Evolutionary conservation across 2,329 filamentous ascomycete species (phyloP).

Genomic region (Colletotrichum sp.): DNA sequence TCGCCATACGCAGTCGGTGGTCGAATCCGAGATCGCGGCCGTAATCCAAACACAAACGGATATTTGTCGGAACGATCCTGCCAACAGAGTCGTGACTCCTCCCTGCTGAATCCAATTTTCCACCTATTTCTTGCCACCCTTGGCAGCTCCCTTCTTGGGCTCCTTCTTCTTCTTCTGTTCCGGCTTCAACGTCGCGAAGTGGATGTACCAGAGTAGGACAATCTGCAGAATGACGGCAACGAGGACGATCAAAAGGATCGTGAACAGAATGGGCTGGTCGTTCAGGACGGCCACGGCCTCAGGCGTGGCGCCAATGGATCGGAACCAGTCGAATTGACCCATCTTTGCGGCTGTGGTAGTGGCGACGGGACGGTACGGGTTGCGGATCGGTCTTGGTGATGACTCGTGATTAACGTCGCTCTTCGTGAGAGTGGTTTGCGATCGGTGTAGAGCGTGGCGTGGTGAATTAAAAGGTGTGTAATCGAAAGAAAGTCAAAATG

Average conservation of each 20-base stretch:
- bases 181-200: slow-evolving; percentile 64
- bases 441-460: slow-evolving; percentile 7
- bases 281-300: slow-evolving; percentile 65
- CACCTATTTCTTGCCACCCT: slow-evolving; percentile 30
- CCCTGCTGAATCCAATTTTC: not conserved
- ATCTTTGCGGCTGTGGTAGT: slow-evolving; percentile 28
- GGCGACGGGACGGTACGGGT: not conserved
- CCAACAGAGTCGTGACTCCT: not conserved
- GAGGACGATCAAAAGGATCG: slow-evolving; percentile 60
- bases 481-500: slow-evolving; percentile 8
- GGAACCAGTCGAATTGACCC: slow-evolving; percentile 63
- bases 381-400: not conserved
- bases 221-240: slow-evolving; percentile 51
- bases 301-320: slow-evolving; percentile 60
- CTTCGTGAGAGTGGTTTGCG: not conserved
- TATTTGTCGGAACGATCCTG: not conserved
- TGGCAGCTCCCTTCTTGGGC: slow-evolving; percentile 37
- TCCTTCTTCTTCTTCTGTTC: slow-evolving; percentile 63
- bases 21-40: not conserved
- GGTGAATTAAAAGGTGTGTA: slow-evolving; percentile 8
- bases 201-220: slow-evolving; percentile 61
- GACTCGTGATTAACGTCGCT: not conserved
- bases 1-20: not conserved
- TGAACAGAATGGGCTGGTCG: slow-evolving; percentile 65
- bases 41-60: not conserved